phyloP scores from a whole-genome alignment of 192 early-diverging fungal species.

The Haplosporangium gracile region DNA sequence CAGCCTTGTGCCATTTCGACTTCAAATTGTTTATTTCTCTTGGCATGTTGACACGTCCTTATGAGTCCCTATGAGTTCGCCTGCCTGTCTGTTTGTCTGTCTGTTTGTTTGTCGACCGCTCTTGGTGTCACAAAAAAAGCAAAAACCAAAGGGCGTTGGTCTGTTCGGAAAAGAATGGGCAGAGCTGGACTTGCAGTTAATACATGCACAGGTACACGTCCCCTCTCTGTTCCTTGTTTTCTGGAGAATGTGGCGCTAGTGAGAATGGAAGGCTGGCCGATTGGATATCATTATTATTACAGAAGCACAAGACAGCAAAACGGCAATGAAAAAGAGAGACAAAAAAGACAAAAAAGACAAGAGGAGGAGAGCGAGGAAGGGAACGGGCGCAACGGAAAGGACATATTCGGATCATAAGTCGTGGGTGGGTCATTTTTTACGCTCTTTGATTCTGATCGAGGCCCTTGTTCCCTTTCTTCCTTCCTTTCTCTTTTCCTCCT shows the following conservation, averaged over 20 bases:
- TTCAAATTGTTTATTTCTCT: background rate
- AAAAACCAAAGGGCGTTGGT: too few species aligned
- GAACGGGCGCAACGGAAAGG: background rate
- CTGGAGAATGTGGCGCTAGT: too few species aligned
- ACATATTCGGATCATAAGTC: background rate
- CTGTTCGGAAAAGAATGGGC: too few species aligned
- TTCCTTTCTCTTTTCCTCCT: background rate
- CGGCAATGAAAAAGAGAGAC: background rate
- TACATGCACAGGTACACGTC: too few species aligned
- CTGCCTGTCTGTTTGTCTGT: background rate
- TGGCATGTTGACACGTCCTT: background rate
- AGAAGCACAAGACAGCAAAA: too few species aligned
- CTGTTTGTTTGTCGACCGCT: background rate
- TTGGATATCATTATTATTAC: too few species aligned
- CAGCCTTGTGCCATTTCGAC: background rate
- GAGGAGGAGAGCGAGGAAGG: background rate
- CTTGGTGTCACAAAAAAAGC: background rate
- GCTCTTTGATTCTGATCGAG: background rate
- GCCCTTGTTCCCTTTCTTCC: background rate
- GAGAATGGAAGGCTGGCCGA: too few species aligned
- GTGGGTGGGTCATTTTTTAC: background rate
- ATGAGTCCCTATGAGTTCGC: background rate
- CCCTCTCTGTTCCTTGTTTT: too few species aligned
- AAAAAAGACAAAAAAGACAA: background rate
- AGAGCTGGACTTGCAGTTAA: too few species aligned